Evolutionary conservation across 352 stramenopile species (phyloP), one percentile per base, ranked within the genome.

Genomic region (Phytopythium helicoides): DNA sequence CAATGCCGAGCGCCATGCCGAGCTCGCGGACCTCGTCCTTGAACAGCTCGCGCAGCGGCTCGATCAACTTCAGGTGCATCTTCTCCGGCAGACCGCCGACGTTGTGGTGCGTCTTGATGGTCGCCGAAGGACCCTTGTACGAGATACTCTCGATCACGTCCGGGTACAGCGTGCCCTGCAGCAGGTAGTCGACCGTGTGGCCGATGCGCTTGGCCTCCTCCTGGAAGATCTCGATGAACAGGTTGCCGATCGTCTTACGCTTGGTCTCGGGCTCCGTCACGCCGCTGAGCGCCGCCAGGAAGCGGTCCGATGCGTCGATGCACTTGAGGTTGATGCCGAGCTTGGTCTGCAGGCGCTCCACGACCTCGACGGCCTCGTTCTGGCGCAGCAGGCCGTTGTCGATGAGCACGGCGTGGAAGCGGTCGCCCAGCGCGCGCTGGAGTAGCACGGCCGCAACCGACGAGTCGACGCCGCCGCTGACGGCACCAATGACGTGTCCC

Each of bases 81-180:
- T 87, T 96, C 39, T 97, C 96, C 1, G 96, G 96, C 23, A 99
- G 81, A 9, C 97, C 97, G 44, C 97, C 97, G 21, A 99, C 97
- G 78, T 99, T 99, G 86, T 99, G 97, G 74, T 99, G 97, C 34
- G 96, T 99, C 84, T 99, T 99, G 74, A 99, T 99, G 33, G 96
- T 99, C 21, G 96, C 97, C 21, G 86, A 97, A 10, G 96, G 96
- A 22, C 97, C 86, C 76, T 99, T 99, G 92, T 99, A 99, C 42
- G 92, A 98, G 50, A 99, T 91, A 61, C 84, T 98, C 73, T 99
- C 97, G 73, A 99, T 99, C 52, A 99, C 96, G 73, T 99, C 97
- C 19, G 97, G 97, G 71, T 99, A 99, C 21, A 99, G 73, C 31
- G 97, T 99, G 47, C 97, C 97, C 69, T 99, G 97, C 26, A 99